Percentiles rank a stretch among this genome's conserved stretches.
Evolutionary conservation across 106 monocot genomes (phyloP).

Genomic region (Allium sativum): DNA sequence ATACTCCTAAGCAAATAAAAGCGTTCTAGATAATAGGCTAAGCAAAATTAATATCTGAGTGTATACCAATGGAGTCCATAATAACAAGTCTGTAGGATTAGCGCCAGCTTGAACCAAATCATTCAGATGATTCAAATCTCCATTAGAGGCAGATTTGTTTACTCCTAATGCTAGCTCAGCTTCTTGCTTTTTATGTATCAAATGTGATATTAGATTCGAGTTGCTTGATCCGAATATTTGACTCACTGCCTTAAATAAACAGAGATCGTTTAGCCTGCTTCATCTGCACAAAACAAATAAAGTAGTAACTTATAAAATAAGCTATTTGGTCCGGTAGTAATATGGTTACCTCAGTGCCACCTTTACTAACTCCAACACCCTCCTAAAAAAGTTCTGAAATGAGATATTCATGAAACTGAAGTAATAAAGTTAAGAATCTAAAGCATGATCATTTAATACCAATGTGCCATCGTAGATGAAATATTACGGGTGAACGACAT

Average conservation of each 20-base stretch:
- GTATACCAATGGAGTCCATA: slow-evolving; percentile 78
- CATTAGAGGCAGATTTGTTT: slow-evolving; percentile 74
- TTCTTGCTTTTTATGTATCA: slow-evolving; percentile 83
- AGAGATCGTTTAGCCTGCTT: not conserved
- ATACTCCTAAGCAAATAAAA: no score
- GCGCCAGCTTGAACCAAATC: slow-evolving; percentile 72
- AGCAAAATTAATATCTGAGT: no score
- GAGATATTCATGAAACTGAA: no score
- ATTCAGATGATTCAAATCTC: slow-evolving; percentile 68
- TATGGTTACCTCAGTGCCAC: slow-evolving; percentile 60
- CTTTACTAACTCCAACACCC: slow-evolving; percentile 53
- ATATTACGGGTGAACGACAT: slow-evolving; percentile 81
- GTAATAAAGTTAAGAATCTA: no score
- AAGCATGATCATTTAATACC: slow-evolving; percentile 14
- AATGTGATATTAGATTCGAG: slow-evolving; percentile 75
- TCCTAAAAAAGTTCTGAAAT: slow-evolving; percentile 36
- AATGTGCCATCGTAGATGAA: slow-evolving; percentile 76
- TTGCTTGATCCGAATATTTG: slow-evolving; percentile 45
- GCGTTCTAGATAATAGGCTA: no score
- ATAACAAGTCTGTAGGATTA: slow-evolving; percentile 77
- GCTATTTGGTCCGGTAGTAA: slow-evolving; percentile 28
- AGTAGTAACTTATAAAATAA: slow-evolving; percentile 29
- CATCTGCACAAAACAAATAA: no score
- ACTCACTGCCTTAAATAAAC: slow-evolving; percentile 29
- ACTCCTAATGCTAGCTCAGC: slow-evolving; percentile 77